These are phyloP conservation scores for Prunus padus DNA, from an alignment of 306 rosid species.

Conservation along the genomic window DNA sequence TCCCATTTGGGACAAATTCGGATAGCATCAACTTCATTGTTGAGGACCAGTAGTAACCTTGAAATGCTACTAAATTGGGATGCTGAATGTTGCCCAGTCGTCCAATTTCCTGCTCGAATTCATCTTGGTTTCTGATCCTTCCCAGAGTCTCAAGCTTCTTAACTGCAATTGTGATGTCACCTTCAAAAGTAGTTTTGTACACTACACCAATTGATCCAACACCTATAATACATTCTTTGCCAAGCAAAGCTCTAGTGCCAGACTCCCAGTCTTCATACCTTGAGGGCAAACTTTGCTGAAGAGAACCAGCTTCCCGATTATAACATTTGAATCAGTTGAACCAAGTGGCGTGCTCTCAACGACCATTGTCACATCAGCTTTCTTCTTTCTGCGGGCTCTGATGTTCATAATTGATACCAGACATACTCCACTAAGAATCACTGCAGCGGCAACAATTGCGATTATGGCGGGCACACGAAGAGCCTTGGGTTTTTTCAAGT, in stretches of 20 bases:
- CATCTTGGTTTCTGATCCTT: slow-evolving; percentile 90
- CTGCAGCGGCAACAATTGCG: slow-evolving; percentile 91
- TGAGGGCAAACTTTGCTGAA: slow-evolving; percentile 94
- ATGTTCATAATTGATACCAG: slow-evolving; percentile 75
- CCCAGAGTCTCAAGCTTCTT: slow-evolving; percentile 92
- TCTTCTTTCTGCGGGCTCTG: slow-evolving; percentile 53
- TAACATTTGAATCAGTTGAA: slow-evolving; percentile 74
- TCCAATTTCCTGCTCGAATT: slow-evolving; percentile 91
- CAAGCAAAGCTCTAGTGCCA: slow-evolving; percentile 90
- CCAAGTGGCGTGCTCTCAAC: slow-evolving; percentile 87
- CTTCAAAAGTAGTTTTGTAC: slow-evolving; percentile 79
- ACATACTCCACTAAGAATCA: slow-evolving; percentile 86
- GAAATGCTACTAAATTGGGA: slow-evolving; percentile 74
- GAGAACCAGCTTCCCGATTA: slow-evolving; percentile 92
- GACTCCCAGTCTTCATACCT: slow-evolving; percentile 99
- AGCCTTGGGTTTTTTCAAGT: slow-evolving; percentile 46
- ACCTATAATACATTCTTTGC: slow-evolving; percentile 87
- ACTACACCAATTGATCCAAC: slow-evolving; percentile 90
- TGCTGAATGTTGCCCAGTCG: slow-evolving; percentile 71
- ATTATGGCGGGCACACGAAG: slow-evolving; percentile 76
- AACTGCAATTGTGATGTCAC: slow-evolving; percentile 89
- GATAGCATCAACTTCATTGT: slow-evolving; percentile 91
- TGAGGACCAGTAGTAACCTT: slow-evolving; percentile 96
- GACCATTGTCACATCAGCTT: slow-evolving; percentile 51
- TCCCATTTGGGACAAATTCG: slow-evolving; percentile 81